Base-by-base conservation (phyloP, 371 early-diverging fungal species). In the Sporodiniella umbellata region DNA sequence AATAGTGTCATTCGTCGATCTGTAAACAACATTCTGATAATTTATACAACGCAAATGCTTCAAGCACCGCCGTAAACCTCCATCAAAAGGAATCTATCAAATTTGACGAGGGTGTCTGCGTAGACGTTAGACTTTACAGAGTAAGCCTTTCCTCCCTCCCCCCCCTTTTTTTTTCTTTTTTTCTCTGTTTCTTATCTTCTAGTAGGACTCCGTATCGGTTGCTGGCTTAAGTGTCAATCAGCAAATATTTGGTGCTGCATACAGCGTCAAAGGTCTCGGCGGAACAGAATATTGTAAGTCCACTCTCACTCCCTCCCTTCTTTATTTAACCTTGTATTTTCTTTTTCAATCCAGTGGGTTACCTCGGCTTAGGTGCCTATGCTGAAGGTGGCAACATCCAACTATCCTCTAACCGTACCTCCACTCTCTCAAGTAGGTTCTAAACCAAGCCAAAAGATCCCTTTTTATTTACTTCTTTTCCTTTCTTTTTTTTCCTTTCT, bases 221-320 rank as follows among this genome's bases (percentile, higher is more conserved):
- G 75, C 67, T 28, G 75, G 70, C 10, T 39, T 64, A n/a, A 37
- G 52, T 26, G 64, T 70, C 11, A 22, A 62, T 8, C 65, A 70
- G 45, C 75, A 68, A 43, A 40, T 68, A 6, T 53, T 74, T 51
- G 75, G 71, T 31, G 49, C 68, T 31, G 75, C 75, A 8, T 70
- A 70, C 52, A 66, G 66, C 24, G 70, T 74, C 7, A 56, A 60
- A 18, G 61, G 63, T 22, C 68, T 70, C 43, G 66, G 64, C 25
- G 66, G 63, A n/a, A 48, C 62, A 33, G 45, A 58, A n/a, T 68
- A 70, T 45, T 52, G 71, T 70, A 68, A 38, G 73, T 53, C 25
- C 12, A 8, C 10, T 12, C 7, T 12, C 52, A 21, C 33, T 11
- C 30, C 12, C 23, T 22, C 22, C 12, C 15, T 40, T 23, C 15